Evolutionary conservation across 2,329 filamentous ascomycete genomes (phyloP), one percentile per base, ranked within the genome.

Genomic region (Colletotrichum ledebouriae): DNA sequence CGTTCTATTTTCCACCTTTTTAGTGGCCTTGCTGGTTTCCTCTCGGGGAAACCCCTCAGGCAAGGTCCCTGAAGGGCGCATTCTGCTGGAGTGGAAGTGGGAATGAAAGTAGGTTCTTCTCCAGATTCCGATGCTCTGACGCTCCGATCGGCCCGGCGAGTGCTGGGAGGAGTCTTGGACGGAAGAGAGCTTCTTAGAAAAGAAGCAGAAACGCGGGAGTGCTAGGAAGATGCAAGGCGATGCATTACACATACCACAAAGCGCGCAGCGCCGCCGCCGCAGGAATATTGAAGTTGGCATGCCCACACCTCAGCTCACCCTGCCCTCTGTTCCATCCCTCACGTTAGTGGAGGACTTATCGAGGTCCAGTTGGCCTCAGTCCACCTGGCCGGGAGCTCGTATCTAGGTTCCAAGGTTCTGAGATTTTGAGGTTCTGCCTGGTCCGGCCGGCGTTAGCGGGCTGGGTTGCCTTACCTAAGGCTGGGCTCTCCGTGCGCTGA

Each of bases 121-220:
- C 41, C 22, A 44, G 41, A 29, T 34, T 47, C 46, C 34, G 37
- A 41, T 39, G 37, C 37, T 17, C 61, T 52, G 53, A 59, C 22
- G 55, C 25, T 33, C 47, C 56, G 37, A 60, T 65, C 6, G 22
- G 37, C 57, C 59, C 20, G 46, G 39, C 20, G 12, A 17, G 15
- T 17, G 17, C n/a, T 55, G 60, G 63, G 46, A 57, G 33, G 39
- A 63, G 52, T 58, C 39, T 15, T 57, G 59, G 44, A 63, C 44
- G 57, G 63, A 50, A 67, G 63, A 9, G 42, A 37, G 57, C 37
- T 58, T 39, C 64, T 67, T 53, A 52, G 59, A 52, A 63, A 53
- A 58, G 64, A 44, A 63, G 25, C 59, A 63, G 29, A 29, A 29
- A 29, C 29, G 6, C 7, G 7, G 17, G 46, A 22, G 29, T 67